Conservation (phyloP, 192 early-diverging fungal genomes). For the Coemansia sp. region DNA sequence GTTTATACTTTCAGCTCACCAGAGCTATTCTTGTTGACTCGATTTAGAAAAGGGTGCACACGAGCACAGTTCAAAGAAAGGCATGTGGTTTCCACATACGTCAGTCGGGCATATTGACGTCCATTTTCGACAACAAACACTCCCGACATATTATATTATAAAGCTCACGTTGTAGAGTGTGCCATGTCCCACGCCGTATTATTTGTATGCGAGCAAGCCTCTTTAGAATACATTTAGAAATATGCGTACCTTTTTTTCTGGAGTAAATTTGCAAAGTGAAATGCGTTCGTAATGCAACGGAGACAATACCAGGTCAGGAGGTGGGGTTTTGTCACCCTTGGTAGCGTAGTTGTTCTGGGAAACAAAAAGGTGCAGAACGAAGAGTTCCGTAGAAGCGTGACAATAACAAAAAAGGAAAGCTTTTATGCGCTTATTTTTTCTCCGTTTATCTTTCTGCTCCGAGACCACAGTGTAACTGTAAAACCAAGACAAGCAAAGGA, state of each 20-base stretch:
- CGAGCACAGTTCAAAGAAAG: neutral
- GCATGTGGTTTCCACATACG: neutral
- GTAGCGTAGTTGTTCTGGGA: neutral
- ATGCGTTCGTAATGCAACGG: constrained; percentile 1
- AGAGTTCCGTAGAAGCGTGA: neutral
- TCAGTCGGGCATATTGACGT: neutral
- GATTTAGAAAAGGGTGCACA: constrained; percentile 3
- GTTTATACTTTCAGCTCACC: neutral
- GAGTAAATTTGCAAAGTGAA: neutral
- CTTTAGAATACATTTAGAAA: neutral
- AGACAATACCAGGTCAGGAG: neutral
- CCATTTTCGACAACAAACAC: constrained; percentile 1
- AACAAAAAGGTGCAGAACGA: neutral
- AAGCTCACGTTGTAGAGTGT: constrained; percentile 1
- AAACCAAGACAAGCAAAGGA: neutral
- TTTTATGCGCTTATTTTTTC: neutral
- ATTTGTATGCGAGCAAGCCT: neutral
- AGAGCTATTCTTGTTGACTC: neutral
- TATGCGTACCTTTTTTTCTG: constrained; percentile 8
- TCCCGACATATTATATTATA: too few species aligned
- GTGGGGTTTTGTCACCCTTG: neutral
- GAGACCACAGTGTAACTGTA: too few species aligned
- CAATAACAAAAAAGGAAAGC: neutral
- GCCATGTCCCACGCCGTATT: constrained; percentile 7
- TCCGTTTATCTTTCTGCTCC: neutral